These are phyloP conservation scores for Anthoceros angustus DNA, from an alignment of 225 moss, liverwort and hornwort genomes.

Conservation along the genomic window DNA sequence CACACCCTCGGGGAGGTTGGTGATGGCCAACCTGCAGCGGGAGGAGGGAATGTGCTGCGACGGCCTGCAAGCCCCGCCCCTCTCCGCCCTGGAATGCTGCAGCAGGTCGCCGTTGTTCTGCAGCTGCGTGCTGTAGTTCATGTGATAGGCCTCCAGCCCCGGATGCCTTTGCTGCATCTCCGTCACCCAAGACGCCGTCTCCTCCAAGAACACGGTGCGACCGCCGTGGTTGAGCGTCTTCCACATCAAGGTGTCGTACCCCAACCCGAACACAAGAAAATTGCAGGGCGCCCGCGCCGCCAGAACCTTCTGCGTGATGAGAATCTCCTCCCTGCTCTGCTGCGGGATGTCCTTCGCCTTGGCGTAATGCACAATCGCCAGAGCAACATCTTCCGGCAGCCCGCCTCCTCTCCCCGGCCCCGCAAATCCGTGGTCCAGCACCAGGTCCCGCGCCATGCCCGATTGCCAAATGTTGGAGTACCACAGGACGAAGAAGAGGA, in stretches of 20 bases:
- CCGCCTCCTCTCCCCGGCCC: background rate
- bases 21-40: background rate
- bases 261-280: background rate
- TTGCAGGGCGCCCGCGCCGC: background rate
- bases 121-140: background rate
- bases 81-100: background rate
- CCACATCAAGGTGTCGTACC: background rate
- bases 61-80: background rate
- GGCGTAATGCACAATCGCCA: background rate
- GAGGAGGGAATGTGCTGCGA: background rate
- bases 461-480: background rate
- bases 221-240: constrained; percentile 4
- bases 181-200: background rate
- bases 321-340: background rate
- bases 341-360: background rate
- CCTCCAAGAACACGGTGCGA: background rate
- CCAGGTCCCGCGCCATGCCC: background rate
- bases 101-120: background rate
- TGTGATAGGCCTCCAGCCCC: constrained; percentile 3
- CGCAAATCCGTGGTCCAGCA: background rate
- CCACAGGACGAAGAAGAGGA: background rate
- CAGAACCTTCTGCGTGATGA: background rate
- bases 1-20: background rate
- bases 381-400: background rate
- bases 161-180: background rate